Evolutionary conservation across 805 yeast species (phyloP).

Genomic region (Lachancea mirantina): DNA sequence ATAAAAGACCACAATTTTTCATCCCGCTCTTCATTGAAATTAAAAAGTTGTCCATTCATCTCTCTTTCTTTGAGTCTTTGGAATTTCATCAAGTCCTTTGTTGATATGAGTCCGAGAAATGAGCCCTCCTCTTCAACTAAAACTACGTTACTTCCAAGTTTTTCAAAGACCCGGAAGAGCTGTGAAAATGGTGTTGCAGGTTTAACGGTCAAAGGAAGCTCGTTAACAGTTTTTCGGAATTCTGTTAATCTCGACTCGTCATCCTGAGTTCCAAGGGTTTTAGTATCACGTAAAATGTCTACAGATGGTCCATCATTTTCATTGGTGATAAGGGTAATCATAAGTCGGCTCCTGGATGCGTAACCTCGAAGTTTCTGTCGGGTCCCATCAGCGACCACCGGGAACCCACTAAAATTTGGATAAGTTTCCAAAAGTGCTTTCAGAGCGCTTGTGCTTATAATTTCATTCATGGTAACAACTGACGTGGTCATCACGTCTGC

Average conservation of each 20-base stretch:
- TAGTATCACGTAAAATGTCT: not conserved
- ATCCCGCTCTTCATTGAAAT: constrained; percentile 19
- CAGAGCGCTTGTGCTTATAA: constrained; percentile 22
- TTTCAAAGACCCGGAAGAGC: constrained; percentile 56
- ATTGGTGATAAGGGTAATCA: not conserved
- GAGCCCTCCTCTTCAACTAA: constrained; percentile 56
- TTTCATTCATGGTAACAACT: constrained; percentile 20
- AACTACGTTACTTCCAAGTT: constrained; percentile 72
- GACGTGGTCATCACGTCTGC: constrained; percentile 56
- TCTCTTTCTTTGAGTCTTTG: constrained; percentile 35
- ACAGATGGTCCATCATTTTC: not conserved
- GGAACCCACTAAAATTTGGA: constrained; percentile 43
- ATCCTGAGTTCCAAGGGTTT: not conserved
- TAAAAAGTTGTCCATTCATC: constrained; percentile 23
- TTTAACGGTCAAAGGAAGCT: constrained; percentile 56
- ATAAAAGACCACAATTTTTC: constrained; percentile 20
- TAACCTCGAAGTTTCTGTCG: constrained; percentile 37
- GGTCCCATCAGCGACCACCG: constrained; percentile 41
- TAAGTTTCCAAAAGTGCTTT: constrained; percentile 23
- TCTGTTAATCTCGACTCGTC: not conserved
- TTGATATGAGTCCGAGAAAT: constrained; percentile 69
- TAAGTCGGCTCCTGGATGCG: constrained; percentile 17
- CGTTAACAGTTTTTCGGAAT: constrained; percentile 40
- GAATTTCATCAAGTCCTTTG: constrained; percentile 73
- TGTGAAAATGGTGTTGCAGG: constrained; percentile 50